phyloP scores from a whole-genome alignment of 73 alveolate species.

The Effrenium voratum region DNA sequence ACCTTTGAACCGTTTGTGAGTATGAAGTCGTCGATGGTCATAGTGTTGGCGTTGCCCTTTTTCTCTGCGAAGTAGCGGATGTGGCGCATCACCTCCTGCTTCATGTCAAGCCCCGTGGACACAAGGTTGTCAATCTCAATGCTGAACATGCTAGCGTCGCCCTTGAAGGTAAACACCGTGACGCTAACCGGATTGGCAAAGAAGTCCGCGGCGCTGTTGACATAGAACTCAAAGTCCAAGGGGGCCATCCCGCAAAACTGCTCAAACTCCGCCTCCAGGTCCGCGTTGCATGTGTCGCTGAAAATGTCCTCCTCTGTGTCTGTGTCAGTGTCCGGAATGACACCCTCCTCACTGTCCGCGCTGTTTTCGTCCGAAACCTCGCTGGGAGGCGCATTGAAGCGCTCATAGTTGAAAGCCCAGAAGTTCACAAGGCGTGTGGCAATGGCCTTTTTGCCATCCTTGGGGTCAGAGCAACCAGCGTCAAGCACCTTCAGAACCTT shows the following conservation, averaged over 20 bases:
- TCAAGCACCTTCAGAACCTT: not conserved
- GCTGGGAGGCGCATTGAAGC: too few species aligned
- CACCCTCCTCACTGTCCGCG: not conserved
- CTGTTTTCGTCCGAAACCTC: not conserved
- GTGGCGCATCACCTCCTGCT: not conserved
- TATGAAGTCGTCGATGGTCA: not conserved
- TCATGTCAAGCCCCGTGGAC: not conserved
- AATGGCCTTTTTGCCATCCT: not conserved
- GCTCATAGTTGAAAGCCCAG: not conserved
- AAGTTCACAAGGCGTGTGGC: not conserved
- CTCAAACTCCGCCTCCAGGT: not conserved
- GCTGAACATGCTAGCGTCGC: not conserved
- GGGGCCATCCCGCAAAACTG: not conserved
- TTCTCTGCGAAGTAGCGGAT: not conserved
- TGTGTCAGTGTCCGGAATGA: not conserved
- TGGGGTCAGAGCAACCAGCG: not conserved
- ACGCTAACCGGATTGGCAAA: not conserved
- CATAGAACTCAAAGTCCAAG: not conserved
- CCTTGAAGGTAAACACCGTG: not conserved
- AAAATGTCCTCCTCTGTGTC: not conserved
- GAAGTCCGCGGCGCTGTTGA: not conserved
- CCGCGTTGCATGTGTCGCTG: too few species aligned
- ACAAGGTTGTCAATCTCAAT: not conserved
- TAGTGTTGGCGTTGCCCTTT: not conserved
- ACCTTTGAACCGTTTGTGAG: not conserved